A percentile compares a stretch with the other conserved stretches of the same genome.
Conservation (phyloP, 2,329 filamentous ascomycete genomes). For the Monilinia fructigena region DNA sequence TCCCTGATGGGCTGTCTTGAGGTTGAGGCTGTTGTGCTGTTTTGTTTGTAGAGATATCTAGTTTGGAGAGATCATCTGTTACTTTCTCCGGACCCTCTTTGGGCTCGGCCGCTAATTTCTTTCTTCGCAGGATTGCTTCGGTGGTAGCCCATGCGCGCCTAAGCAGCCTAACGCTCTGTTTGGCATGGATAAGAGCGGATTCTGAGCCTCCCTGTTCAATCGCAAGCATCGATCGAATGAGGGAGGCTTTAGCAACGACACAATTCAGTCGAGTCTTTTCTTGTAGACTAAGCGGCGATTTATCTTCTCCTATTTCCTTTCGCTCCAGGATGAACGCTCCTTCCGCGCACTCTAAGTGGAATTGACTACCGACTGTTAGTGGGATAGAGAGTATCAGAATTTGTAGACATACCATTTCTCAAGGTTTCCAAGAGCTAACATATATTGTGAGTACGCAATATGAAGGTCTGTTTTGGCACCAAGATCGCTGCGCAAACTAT, state of each 20-base stretch:
- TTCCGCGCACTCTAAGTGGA: slow-evolving; percentile 35
- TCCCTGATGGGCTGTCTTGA: slow-evolving; percentile 49
- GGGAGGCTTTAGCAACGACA: slow-evolving; percentile 42
- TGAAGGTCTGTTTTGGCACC: slow-evolving; percentile 57
- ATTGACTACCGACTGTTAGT: slow-evolving; percentile 36
- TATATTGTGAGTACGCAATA: slow-evolving; percentile 72
- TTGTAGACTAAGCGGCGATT: slow-evolving; percentile 26
- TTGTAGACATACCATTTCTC: slow-evolving; percentile 54
- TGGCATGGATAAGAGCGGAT: slow-evolving; percentile 56
- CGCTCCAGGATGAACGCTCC: slow-evolving; percentile 34
- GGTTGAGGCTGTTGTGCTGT: slow-evolving; percentile 42
- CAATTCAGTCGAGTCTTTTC: slow-evolving; percentile 35
- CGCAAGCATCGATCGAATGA: slow-evolving; percentile 41
- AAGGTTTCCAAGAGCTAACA: slow-evolving; percentile 63
- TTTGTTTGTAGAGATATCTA: slow-evolving; percentile 42
- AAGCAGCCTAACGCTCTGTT: slow-evolving; percentile 53
- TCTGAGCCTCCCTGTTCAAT: slow-evolving; percentile 52
- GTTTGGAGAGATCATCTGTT: slow-evolving; percentile 39
- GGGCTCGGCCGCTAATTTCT: slow-evolving; percentile 5
- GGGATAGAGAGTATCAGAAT: not conserved
- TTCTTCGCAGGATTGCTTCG: slow-evolving; percentile 34
- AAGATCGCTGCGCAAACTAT: slow-evolving; percentile 44
- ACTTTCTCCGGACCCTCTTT: slow-evolving; percentile 34
- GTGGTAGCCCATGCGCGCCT: slow-evolving; percentile 43
- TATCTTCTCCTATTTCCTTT: slow-evolving; percentile 26